Conservation (phyloP, 2,329 filamentous ascomycete genomes). For the Monosporascus sp. region DNA sequence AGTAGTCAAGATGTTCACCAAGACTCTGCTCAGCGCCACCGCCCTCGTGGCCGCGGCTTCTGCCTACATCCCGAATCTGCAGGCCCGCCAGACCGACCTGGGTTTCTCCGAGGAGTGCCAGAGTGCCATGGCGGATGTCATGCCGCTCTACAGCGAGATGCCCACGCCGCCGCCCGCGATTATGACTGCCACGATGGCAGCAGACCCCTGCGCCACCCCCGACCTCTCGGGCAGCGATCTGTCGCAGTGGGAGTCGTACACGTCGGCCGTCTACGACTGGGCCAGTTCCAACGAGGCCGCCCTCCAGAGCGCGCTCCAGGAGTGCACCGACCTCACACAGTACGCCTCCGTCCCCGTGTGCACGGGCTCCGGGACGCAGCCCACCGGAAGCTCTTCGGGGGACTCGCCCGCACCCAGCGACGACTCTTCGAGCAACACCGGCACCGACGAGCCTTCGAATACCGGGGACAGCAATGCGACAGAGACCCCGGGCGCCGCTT, state of each 20-base stretch:
- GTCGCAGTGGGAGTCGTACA: conserved; percentile 17
- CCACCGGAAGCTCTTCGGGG: too few relatives aligned
- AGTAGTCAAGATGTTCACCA: conserved; percentile 8
- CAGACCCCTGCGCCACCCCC: conserved; percentile 18
- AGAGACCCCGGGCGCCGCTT: conserved; percentile 4
- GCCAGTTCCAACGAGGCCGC: conserved; percentile 16
- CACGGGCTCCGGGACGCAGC: background rate
- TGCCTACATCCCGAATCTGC: conserved; percentile 12
- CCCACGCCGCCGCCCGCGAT: conserved; percentile 17
- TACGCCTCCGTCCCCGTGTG: conserved; percentile 12
- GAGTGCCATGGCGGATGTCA: conserved; percentile 8
- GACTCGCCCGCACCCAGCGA: background rate
- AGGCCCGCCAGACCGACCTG: conserved; percentile 9
- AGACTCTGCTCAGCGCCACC: conserved; percentile 7
- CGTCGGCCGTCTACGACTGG: conserved; percentile 13
- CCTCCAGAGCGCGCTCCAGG: conserved; percentile 10
- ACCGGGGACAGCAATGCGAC: background rate
- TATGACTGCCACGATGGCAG: conserved; percentile 1
- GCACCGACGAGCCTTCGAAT: background rate
- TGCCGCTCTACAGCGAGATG: conserved; percentile 12
- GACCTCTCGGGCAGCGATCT: conserved; percentile 14
- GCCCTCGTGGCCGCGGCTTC: conserved; percentile 12
- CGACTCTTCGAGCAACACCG: background rate
- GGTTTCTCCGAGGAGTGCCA: conserved; percentile 10
- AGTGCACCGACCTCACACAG: conserved; percentile 12